A percentile compares a stretch with the other conserved stretches of the same genome.
Evolutionary conservation across 768 basidiomycete species (phyloP).

Genomic region (Dentipellis sp.): DNA sequence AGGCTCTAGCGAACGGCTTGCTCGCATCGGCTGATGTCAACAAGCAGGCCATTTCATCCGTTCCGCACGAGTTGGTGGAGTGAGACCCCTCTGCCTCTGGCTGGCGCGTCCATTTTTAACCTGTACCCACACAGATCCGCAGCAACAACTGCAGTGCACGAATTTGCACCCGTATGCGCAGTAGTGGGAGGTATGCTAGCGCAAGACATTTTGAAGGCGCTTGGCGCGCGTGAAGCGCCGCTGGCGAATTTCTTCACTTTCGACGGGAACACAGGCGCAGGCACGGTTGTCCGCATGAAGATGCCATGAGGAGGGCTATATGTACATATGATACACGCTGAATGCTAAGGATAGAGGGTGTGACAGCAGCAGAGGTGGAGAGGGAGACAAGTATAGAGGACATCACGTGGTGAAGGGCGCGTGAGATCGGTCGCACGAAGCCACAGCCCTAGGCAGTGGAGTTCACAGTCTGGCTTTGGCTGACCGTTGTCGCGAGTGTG

Average conservation of each 20-base stretch:
- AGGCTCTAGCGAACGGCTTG: slow-evolving; percentile 53
- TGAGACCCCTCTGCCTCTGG: slow-evolving; percentile 23
- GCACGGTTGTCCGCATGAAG: slow-evolving; percentile 50
- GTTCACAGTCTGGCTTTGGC: neutral
- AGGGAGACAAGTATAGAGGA: neutral
- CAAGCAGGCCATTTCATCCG: slow-evolving; percentile 47
- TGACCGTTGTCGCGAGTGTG: neutral
- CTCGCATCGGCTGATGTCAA: slow-evolving; percentile 60
- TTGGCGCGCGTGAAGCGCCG: slow-evolving; percentile 86
- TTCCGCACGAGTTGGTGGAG: slow-evolving; percentile 57
- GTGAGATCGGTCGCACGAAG: neutral
- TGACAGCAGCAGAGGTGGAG: neutral
- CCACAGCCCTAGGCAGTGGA: neutral
- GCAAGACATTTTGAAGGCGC: slow-evolving; percentile 88
- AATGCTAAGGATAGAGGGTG: neutral
- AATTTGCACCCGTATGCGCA: slow-evolving; percentile 91
- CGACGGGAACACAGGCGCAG: slow-evolving; percentile 73
- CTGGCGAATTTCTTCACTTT: slow-evolving; percentile 89
- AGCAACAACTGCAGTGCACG: slow-evolving; percentile 61
- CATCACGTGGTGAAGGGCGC: neutral
- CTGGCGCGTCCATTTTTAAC: neutral
- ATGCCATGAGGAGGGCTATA: slow-evolving; percentile 22
- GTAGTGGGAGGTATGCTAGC: slow-evolving; percentile 91
- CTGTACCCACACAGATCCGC: slow-evolving; percentile 39
- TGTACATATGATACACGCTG: neutral